These are phyloP conservation scores for Sphaerulina musiva DNA, from an alignment of 2,329 filamentous ascomycete genomes.

Conservation along the genomic window DNA sequence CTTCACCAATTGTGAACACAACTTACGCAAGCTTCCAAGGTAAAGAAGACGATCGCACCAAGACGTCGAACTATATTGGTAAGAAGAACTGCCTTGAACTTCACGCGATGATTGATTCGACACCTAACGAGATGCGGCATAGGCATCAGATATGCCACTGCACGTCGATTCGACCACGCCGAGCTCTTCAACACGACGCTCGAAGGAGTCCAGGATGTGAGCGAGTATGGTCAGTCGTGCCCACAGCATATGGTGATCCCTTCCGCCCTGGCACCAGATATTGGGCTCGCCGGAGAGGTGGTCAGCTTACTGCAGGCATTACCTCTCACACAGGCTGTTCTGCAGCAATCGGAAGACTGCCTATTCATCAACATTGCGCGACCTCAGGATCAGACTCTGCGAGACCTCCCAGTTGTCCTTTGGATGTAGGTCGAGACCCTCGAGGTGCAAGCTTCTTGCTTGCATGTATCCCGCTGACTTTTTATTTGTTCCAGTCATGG, in stretches of 20 bases:
- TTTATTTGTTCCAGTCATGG: slow-evolving; percentile 29
- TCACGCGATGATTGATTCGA: background rate
- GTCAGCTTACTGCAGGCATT: slow-evolving; percentile 10
- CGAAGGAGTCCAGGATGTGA: slow-evolving; percentile 3
- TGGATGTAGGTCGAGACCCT: slow-evolving; percentile 33
- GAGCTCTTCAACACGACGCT: slow-evolving; percentile 2
- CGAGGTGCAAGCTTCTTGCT: too few relatives aligned
- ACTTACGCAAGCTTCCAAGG: slow-evolving; percentile 9
- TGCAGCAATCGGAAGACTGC: slow-evolving; percentile 45
- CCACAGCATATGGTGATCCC: slow-evolving; percentile 7
- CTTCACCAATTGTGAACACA: slow-evolving; percentile 6
- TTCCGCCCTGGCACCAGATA: slow-evolving; percentile 3
- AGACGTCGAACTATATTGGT: slow-evolving; percentile 11
- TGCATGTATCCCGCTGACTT: background rate
- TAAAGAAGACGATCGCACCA: slow-evolving; percentile 7
- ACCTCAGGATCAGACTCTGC: slow-evolving; percentile 8
- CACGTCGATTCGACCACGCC: slow-evolving; percentile 12
- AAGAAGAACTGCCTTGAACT: background rate
- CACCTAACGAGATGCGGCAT: background rate
- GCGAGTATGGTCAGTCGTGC: slow-evolving; percentile 10
- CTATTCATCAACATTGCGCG: slow-evolving; percentile 50
- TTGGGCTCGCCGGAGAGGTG: slow-evolving; percentile 4
- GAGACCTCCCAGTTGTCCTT: slow-evolving; percentile 40
- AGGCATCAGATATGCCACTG: slow-evolving; percentile 3
- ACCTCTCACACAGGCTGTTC: slow-evolving; percentile 5